Percentiles rank a stretch among this genome's conserved stretches.
phyloP scores from a whole-genome alignment of 2,329 filamentous ascomycete species.

The Xylogone sp. region DNA sequence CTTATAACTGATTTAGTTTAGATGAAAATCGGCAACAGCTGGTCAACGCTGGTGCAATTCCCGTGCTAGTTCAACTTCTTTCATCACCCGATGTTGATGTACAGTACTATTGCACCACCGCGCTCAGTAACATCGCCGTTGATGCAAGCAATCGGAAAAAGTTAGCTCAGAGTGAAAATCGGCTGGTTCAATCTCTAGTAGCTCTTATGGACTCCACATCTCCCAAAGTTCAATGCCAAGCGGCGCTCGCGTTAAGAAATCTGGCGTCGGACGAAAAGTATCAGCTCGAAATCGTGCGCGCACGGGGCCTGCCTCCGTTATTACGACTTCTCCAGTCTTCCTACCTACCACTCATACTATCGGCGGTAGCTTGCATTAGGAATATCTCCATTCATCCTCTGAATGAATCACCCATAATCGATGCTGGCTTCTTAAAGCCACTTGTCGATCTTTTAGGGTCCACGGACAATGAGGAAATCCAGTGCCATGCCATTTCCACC shows the following conservation, averaged over 20 bases:
- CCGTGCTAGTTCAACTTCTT: conserved; percentile 90
- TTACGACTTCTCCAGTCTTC: conserved; percentile 90
- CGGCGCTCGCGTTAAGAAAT: conserved; percentile 88
- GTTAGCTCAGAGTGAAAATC: conserved; percentile 84
- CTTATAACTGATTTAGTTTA: conserved; percentile 33
- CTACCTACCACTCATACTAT: conserved; percentile 92
- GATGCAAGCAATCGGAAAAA: conserved; percentile 88
- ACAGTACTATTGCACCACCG: conserved; percentile 98
- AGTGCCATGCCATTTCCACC: conserved; percentile 97
- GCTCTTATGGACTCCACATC: conserved; percentile 97
- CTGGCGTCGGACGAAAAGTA: conserved; percentile 98
- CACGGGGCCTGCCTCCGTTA: conserved; percentile 78
- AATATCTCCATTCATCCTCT: conserved; percentile 98
- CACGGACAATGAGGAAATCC: conserved; percentile 97
- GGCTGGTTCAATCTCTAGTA: conserved; percentile 89
- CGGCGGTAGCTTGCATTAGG: conserved; percentile 94
- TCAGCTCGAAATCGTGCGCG: conserved; percentile 93
- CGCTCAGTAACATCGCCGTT: conserved; percentile 96
- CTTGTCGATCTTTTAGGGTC: conserved; percentile 91
- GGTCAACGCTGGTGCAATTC: conserved; percentile 95
- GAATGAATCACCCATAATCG: conserved; percentile 98
- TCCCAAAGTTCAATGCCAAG: conserved; percentile 96
- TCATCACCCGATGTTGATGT: conserved; percentile 94
- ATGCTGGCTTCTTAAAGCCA: conserved; percentile 91
- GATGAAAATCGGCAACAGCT: conserved; percentile 98